A percentile compares a stretch with the other conserved stretches of the same genome.
Conservation (phyloP, 2,329 filamentous ascomycete genomes). For the Epichloe gansuensis region DNA sequence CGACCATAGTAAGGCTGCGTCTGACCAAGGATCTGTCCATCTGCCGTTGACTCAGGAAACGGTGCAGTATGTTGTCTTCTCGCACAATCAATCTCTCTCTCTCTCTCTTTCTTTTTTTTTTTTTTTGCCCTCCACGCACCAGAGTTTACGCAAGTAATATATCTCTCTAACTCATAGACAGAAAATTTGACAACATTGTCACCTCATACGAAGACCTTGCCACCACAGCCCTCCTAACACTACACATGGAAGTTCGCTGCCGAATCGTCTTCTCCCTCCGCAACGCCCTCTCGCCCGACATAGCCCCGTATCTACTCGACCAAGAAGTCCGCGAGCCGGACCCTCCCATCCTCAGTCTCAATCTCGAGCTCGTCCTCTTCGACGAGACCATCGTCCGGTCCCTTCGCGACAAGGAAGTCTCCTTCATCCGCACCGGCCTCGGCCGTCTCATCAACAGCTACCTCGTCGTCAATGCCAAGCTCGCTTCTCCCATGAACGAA, state of each 20-base stretch:
- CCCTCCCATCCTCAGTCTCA: constrained; percentile 68
- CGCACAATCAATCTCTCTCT: neutral
- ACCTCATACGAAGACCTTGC: constrained; percentile 73
- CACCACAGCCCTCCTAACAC: constrained; percentile 63
- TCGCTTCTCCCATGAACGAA: constrained; percentile 70
- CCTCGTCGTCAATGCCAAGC: constrained; percentile 57
- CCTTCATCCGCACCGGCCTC: constrained; percentile 66
- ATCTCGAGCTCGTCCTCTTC: constrained; percentile 72
- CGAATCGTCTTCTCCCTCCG: constrained; percentile 70
- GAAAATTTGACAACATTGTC: constrained; percentile 77
- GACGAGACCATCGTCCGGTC: constrained; percentile 69
- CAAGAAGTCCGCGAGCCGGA: constrained; percentile 67
- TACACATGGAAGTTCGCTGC: constrained; percentile 81
- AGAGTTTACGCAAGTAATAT: neutral
- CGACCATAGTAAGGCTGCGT: constrained; percentile 41
- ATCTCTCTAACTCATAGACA: constrained; percentile 23
- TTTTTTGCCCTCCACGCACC: too few relatives aligned
- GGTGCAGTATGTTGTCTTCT: constrained; percentile 47
- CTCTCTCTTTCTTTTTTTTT: neutral
- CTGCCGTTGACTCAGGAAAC: constrained; percentile 81
- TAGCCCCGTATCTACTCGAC: constrained; percentile 50
- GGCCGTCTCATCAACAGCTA: constrained; percentile 66
- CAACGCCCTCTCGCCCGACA: constrained; percentile 46
- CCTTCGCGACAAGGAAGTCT: constrained; percentile 56
- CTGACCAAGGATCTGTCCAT: constrained; percentile 58